Conservation (phyloP, 352 stramenopile genomes). For the Pythium insidiosum region DNA sequence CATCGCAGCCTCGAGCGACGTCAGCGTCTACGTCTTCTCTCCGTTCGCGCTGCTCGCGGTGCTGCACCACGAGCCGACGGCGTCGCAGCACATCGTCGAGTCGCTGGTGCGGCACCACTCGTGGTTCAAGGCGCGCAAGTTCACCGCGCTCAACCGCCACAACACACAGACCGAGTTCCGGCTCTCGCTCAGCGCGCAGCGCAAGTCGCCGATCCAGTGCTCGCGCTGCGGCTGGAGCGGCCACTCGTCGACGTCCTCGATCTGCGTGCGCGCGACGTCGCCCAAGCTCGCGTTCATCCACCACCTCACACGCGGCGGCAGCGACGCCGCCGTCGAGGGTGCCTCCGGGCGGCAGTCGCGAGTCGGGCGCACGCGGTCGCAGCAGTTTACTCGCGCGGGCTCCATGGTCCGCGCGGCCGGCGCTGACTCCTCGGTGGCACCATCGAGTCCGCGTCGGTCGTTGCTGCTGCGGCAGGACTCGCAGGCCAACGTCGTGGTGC, state of each 20-base stretch:
- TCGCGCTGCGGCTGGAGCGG: constrained; percentile 48
- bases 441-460: too few relatives aligned
- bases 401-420: too few relatives aligned
- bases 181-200: constrained; percentile 31
- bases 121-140: constrained; percentile 47
- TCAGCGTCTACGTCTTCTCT: constrained; percentile 18
- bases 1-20: constrained; percentile 22
- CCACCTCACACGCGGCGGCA: constrained; percentile 9
- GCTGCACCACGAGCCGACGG: constrained; percentile 24
- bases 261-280: constrained; percentile 23
- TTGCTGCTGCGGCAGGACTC: too few relatives aligned
- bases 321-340: neutral
- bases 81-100: constrained; percentile 26
- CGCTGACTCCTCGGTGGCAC: too few relatives aligned
- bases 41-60: constrained; percentile 28
- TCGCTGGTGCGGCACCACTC: constrained; percentile 29
- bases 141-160: constrained; percentile 50
- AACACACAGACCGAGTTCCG: constrained; percentile 32
- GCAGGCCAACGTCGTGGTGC: too few relatives aligned
- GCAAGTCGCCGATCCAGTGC: constrained; percentile 37
- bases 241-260: constrained; percentile 36
- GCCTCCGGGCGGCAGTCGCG: too few relatives aligned
- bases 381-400: too few relatives aligned
- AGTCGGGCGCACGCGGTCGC: too few relatives aligned
- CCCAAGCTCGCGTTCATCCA: constrained; percentile 11